A percentile compares a stretch with the other conserved stretches of the same genome.
These are phyloP conservation scores for Ogataea ramenticola DNA, from an alignment of 805 yeast species.

Conservation along the genomic window DNA sequence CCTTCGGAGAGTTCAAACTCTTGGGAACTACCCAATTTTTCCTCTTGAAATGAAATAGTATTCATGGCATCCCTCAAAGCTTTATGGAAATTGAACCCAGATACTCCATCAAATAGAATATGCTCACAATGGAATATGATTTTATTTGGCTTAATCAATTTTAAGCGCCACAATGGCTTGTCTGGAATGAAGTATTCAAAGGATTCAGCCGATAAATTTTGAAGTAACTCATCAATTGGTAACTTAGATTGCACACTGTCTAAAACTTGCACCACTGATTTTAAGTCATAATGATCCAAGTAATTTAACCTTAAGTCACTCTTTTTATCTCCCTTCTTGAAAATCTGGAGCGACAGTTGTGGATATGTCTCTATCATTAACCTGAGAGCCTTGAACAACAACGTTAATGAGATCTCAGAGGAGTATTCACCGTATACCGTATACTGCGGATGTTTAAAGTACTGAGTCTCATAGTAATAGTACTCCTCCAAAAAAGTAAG, in stretches of 20 bases:
- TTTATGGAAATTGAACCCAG: slow-evolving; percentile 22
- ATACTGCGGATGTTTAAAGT: slow-evolving; percentile 4
- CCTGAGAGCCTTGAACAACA: slow-evolving; percentile 7
- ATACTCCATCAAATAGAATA: slow-evolving; percentile 27
- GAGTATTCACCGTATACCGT: slow-evolving; percentile 12
- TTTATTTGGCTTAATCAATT: slow-evolving; percentile 7
- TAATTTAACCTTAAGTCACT: not conserved
- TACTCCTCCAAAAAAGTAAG: not conserved
- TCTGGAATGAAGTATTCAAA: slow-evolving; percentile 2
- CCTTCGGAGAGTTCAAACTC: not conserved
- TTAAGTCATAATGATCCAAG: not conserved
- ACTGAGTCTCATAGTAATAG: not conserved
- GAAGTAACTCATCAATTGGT: slow-evolving; percentile 4
- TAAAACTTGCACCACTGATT: not conserved
- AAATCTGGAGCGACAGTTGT: slow-evolving; percentile 12
- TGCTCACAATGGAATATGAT: slow-evolving; percentile 23
- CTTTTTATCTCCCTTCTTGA: not conserved
- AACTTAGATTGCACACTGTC: not conserved
- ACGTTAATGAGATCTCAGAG: slow-evolving; percentile 1
- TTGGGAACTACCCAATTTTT: not conserved
- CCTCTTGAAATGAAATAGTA: slow-evolving; percentile 1
- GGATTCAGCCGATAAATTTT: slow-evolving; percentile 10
- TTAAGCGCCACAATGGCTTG: slow-evolving; percentile 17
- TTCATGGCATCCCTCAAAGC: not conserved
- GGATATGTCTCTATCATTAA: slow-evolving; percentile 9